Evolutionary conservation across 129 eudicot species (phyloP).

Genomic region (Arctium lappa): DNA sequence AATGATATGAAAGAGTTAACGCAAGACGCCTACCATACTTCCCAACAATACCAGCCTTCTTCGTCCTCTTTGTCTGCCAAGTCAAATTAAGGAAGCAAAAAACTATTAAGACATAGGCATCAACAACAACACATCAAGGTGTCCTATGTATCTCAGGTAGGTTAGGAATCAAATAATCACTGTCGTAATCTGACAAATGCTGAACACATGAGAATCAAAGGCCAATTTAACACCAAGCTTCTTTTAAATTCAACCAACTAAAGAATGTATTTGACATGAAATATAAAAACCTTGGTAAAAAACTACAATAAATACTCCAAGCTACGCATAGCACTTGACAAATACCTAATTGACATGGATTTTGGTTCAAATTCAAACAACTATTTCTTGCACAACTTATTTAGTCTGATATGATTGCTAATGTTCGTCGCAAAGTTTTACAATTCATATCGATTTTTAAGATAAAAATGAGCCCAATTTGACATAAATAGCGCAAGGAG

Average conservation of each 20-base stretch:
- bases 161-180: not conserved
- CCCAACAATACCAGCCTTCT: constrained; percentile 69
- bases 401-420: not conserved
- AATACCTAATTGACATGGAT: not conserved
- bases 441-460: not conserved
- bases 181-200: not conserved
- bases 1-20: not conserved
- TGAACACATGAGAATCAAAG: not conserved
- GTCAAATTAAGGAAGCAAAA: constrained; percentile 5
- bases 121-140: not conserved
- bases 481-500: not conserved
- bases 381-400: not conserved
- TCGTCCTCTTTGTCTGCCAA: constrained; percentile 59
- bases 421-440: not conserved
- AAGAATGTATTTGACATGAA: not conserved
- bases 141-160: not conserved
- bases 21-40: constrained; percentile 41
- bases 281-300: not conserved
- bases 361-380: not conserved
- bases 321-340: not conserved
- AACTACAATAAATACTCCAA: not conserved
- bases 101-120: constrained; percentile 2
- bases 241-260: not conserved
- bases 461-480: not conserved
- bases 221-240: not conserved